These are phyloP conservation scores for Podaxis sp. DNA, from an alignment of 768 basidiomycete genomes.

Conservation along the genomic window DNA sequence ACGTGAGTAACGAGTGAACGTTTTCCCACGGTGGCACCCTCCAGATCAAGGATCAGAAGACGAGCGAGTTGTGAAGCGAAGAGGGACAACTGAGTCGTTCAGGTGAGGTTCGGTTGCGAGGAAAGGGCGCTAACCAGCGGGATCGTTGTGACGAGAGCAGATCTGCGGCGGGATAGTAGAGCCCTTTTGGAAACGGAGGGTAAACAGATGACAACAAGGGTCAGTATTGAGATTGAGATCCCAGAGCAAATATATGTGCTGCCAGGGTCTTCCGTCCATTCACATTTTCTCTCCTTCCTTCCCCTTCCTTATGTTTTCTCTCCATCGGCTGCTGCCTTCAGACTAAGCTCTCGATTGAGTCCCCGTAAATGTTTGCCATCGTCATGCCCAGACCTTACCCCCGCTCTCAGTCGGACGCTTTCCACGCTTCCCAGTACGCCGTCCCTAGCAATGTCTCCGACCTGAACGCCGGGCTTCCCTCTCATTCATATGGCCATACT, in stretches of 20 bases:
- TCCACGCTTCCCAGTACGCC: neutral
- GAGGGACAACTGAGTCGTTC: neutral
- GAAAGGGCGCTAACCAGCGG: neutral
- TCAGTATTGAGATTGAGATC: neutral
- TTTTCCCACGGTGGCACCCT: neutral
- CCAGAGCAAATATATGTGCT: slow-evolving; percentile 6
- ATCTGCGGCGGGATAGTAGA: neutral
- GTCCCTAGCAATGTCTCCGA: neutral
- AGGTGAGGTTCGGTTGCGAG: neutral
- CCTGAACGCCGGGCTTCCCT: neutral
- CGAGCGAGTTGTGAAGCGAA: neutral
- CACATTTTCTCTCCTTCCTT: neutral
- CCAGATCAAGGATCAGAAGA: neutral
- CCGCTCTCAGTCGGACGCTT: neutral
- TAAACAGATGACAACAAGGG: slow-evolving; percentile 18
- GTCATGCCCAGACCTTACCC: neutral
- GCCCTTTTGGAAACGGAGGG: slow-evolving; percentile 15
- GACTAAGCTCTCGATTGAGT: neutral
- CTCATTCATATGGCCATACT: neutral
- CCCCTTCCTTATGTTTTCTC: slow-evolving; percentile 4
- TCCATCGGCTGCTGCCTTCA: neutral
- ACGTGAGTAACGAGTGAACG: neutral
- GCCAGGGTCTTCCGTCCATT: slow-evolving; percentile 1
- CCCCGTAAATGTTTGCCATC: neutral
- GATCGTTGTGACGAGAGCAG: neutral